These are phyloP conservation scores for Colletotrichum liriopes DNA, from an alignment of 2,329 filamentous ascomycete species.

Conservation along the genomic window DNA sequence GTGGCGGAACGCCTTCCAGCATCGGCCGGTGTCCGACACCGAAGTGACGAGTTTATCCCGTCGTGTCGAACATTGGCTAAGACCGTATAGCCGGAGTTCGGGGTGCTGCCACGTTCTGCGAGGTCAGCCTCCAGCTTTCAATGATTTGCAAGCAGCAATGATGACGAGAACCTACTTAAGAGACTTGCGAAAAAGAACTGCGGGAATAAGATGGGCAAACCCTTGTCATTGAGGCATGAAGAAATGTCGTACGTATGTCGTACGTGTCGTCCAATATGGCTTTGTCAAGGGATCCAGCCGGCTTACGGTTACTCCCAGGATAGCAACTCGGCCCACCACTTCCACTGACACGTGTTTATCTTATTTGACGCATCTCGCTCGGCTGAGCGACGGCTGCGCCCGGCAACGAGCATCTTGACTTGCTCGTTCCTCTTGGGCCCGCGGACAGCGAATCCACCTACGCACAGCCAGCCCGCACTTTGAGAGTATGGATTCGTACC, in stretches of 20 bases:
- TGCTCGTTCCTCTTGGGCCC: neutral
- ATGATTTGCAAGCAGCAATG: neutral
- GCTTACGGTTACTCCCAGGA: neutral
- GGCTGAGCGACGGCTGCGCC: slow-evolving; percentile 6
- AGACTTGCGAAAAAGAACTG: neutral
- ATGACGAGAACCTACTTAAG: neutral
- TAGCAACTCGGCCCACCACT: neutral
- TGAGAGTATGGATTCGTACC: neutral
- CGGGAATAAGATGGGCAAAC: neutral
- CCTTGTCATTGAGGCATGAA: neutral
- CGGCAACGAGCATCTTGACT: neutral
- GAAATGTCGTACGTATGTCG: neutral
- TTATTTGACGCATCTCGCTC: slow-evolving; percentile 10
- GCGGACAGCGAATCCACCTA: neutral
- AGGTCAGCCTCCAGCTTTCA: neutral
- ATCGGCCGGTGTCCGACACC: neutral
- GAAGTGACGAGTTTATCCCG: neutral
- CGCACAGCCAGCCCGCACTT: neutral
- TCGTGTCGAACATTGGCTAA: neutral
- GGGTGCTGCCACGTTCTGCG: neutral
- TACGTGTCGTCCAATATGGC: slow-evolving; percentile 12
- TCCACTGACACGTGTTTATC: slow-evolving; percentile 15
- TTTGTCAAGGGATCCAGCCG: neutral
- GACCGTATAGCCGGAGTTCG: neutral
- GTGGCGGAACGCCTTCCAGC: neutral